phyloP scores from a whole-genome alignment of 805 yeast genomes.

The Nakazawaea ambrosiae region DNA sequence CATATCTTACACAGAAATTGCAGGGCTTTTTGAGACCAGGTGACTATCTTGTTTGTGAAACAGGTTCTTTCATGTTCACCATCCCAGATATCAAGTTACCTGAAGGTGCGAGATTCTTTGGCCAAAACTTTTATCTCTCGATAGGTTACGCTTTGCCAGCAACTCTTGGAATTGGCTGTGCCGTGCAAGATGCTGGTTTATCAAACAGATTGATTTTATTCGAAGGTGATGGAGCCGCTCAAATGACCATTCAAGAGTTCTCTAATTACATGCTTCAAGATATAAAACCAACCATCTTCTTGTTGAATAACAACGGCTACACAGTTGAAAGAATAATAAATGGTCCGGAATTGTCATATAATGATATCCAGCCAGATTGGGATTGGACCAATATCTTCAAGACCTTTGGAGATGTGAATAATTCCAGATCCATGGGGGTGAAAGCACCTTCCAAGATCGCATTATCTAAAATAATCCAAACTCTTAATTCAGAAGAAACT shows the following conservation, averaged over 20 bases:
- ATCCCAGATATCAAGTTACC: slow-evolving; percentile 63
- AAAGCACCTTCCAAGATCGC: slow-evolving; percentile 15
- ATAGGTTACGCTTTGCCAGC: slow-evolving; percentile 90
- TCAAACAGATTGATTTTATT: slow-evolving; percentile 57
- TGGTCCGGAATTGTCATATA: slow-evolving; percentile 71
- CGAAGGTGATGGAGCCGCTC: slow-evolving; percentile 94
- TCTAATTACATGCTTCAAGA: slow-evolving; percentile 54
- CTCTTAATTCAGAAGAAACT: slow-evolving; percentile 20
- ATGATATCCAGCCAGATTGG: slow-evolving; percentile 80
- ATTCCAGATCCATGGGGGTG: slow-evolving; percentile 12
- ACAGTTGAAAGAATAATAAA: slow-evolving; percentile 83
- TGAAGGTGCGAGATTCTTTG: slow-evolving; percentile 37
- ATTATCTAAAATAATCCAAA: slow-evolving; percentile 17
- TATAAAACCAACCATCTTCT: slow-evolving; percentile 60
- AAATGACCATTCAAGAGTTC: slow-evolving; percentile 86
- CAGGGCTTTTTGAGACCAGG: slow-evolving; percentile 42
- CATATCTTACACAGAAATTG: slow-evolving; percentile 32
- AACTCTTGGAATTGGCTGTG: slow-evolving; percentile 75
- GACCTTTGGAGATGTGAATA: slow-evolving; percentile 49
- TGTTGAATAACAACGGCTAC: slow-evolving; percentile 83
- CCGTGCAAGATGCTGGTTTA: slow-evolving; percentile 45
- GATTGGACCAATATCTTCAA: slow-evolving; percentile 66
- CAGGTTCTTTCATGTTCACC: slow-evolving; percentile 80
- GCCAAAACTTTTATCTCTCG: slow-evolving; percentile 75
- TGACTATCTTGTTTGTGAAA: slow-evolving; percentile 73